Conservation (phyloP, 129 eudicot genomes). For the Heracleum sosnowskyi region DNA sequence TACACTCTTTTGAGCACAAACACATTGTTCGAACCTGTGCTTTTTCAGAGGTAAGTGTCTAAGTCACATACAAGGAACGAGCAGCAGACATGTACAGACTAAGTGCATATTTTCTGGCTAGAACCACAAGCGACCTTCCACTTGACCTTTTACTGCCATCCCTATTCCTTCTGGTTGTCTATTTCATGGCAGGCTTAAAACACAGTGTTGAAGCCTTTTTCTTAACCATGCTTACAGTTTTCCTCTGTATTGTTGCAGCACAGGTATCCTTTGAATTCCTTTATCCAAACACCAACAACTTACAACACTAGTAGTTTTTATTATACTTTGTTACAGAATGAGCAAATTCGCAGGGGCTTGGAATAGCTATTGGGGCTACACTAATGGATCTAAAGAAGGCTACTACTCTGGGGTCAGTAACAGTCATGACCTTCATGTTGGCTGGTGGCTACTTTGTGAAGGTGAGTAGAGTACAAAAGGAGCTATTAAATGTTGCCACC, state of each 20-base stretch:
- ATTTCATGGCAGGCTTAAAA: constrained; percentile 93
- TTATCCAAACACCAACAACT: background rate
- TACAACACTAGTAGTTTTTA: background rate
- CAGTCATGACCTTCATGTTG: constrained; percentile 94
- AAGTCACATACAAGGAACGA: constrained; percentile 82
- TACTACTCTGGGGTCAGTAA: constrained; percentile 82
- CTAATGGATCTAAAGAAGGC: constrained; percentile 80
- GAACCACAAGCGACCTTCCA: constrained; percentile 90
- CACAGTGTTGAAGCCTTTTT: constrained; percentile 51
- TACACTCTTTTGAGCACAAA: too few species aligned
- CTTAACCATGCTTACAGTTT: constrained; percentile 67
- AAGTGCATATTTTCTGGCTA: constrained; percentile 90
- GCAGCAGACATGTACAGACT: constrained; percentile 95
- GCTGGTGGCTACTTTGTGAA: constrained; percentile 90
- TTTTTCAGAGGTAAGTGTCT: too few species aligned
- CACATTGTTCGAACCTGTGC: too few species aligned
- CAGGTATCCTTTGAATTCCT: constrained; percentile 42
- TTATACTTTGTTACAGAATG: background rate
- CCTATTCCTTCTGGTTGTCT: constrained; percentile 70
- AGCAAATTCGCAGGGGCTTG: constrained; percentile 61
- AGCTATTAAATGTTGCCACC: background rate
- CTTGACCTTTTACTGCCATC: constrained; percentile 85
- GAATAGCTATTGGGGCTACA: constrained; percentile 81
- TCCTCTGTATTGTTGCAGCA: constrained; percentile 90
- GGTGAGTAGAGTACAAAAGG: constrained; percentile 16